phyloP scores from a whole-genome alignment of 1,139 yeast genomes.

The Torulaspora globosa region DNA sequence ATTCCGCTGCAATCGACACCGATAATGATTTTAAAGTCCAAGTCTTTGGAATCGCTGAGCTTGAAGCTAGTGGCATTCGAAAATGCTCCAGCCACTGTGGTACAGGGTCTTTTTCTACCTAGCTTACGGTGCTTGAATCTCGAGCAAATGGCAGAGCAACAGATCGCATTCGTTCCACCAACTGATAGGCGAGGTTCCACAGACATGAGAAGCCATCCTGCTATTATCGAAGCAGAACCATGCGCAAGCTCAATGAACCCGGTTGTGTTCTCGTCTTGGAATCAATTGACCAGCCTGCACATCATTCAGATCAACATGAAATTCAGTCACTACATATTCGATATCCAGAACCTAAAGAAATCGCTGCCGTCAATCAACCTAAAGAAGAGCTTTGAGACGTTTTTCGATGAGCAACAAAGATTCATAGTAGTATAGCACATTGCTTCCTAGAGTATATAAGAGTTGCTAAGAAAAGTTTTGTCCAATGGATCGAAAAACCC shows the following conservation, averaged over 20 bases:
- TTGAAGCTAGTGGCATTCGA: conserved; percentile 19
- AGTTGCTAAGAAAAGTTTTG: neutral
- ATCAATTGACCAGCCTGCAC: conserved; percentile 21
- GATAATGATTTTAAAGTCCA: conserved; percentile 22
- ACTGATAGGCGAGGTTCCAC: conserved; percentile 6
- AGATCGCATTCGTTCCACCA: neutral
- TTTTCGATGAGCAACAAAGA: conserved; percentile 24
- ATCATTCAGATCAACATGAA: conserved; percentile 4
- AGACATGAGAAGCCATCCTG: neutral
- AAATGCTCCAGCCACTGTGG: conserved; percentile 13
- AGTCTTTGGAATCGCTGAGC: conserved; percentile 20
- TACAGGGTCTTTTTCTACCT: conserved; percentile 28
- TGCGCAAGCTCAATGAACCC: conserved; percentile 18
- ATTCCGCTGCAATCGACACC: conserved; percentile 21
- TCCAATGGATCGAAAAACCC: neutral
- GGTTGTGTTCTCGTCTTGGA: conserved; percentile 28
- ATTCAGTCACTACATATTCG: conserved; percentile 16
- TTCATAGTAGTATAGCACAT: conserved; percentile 21
- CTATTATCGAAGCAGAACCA: neutral
- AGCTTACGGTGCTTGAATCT: conserved; percentile 14
- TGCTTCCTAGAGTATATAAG: neutral
- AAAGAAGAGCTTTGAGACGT: conserved; percentile 22
- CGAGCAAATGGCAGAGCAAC: conserved; percentile 15
- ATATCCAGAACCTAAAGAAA: conserved; percentile 20
- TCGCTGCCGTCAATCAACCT: conserved; percentile 21